Evolutionary conservation across 768 basidiomycete species (phyloP), one percentile per base, ranked within the genome.

Genomic region (Fistulinella prunicolor): DNA sequence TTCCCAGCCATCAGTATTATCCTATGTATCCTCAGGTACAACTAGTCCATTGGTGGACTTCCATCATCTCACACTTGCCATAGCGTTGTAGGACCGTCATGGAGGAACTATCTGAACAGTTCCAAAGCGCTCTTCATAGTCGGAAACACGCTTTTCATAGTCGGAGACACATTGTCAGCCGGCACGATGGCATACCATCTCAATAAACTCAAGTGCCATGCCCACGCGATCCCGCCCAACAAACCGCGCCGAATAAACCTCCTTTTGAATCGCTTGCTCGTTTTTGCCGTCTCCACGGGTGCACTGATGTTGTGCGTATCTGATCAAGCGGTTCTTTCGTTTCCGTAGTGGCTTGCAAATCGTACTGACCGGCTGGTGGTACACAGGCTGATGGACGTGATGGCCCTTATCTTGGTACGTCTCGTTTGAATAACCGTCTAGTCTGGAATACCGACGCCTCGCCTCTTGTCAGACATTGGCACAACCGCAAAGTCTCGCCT

Each of bases 221-320:
- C 38, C 6, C 42, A 50, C 9, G 30, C 17, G 2, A 8, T 34
- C 1, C 29, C 37, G 1, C 48, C 3, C 2, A 3, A 3, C 0
- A 23, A 10, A 9, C 46, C 43, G 2, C 50, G 51, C 12, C 64
- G 62, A 3, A 57, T 64, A 2, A 42, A 65, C 16, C 2, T 26
- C 1, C 45, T 65, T 7, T 45, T 65, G 50, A 56, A 64, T 26
- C 49, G 60, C 7, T 51, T 65, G 3, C 43, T 65, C 9, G 16
- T 57, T 0, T 66, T 66, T 34, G 50, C 47, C 1, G 60, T 65
- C 13, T 57, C 64, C n/a, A 65, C 64, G 0, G 64, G 64, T 34
- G 55, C 55, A 0, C 16, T 65, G 19, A 64, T 55, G 6, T 56
- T 47, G 64, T 65, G 24, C 50, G 59, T 55, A n/a, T n/a, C n/a